A percentile compares a stretch with the other conserved stretches of the same genome.
These are phyloP conservation scores for Alternaria burnsii DNA, from an alignment of 2,329 filamentous ascomycete genomes.

Conservation along the genomic window DNA sequence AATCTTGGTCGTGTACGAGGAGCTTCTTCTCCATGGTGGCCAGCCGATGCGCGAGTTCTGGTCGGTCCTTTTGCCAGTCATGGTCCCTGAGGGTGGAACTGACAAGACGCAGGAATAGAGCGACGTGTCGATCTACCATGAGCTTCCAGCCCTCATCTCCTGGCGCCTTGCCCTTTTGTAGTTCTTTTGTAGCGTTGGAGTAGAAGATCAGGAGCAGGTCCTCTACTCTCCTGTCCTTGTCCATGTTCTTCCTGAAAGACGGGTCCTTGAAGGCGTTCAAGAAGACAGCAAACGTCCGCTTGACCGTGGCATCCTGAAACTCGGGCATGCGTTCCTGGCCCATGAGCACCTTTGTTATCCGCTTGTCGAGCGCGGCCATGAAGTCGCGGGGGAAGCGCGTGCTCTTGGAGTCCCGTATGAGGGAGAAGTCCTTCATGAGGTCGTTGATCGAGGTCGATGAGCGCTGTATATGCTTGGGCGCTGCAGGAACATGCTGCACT, in stretches of 20 bases:
- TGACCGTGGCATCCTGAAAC: constrained; percentile 88
- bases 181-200: constrained; percentile 89
- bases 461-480: constrained; percentile 69
- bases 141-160: constrained; percentile 91
- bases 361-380: constrained; percentile 75
- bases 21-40: constrained; percentile 90
- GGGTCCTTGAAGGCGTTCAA: constrained; percentile 92
- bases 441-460: constrained; percentile 78
- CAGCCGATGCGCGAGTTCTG: constrained; percentile 82
- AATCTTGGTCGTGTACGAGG: constrained; percentile 90
- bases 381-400: constrained; percentile 76
- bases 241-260: constrained; percentile 87
- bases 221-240: constrained; percentile 92
- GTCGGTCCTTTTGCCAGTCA: constrained; percentile 83
- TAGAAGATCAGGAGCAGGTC: constrained; percentile 96
- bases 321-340: constrained; percentile 86
- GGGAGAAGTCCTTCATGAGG: constrained; percentile 85
- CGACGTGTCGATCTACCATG: constrained; percentile 92
- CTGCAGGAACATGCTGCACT: constrained; percentile 79
- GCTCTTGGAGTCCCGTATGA: constrained; percentile 72
- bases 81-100: constrained; percentile 81
- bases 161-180: constrained; percentile 76
- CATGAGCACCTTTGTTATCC: constrained; percentile 80
- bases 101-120: constrained; percentile 89
- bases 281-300: constrained; percentile 92